Evolutionary conservation across 2,329 filamentous ascomycete genomes (phyloP), one percentile per base, ranked within the genome.

Genomic region (Nemania bipapillata): DNA sequence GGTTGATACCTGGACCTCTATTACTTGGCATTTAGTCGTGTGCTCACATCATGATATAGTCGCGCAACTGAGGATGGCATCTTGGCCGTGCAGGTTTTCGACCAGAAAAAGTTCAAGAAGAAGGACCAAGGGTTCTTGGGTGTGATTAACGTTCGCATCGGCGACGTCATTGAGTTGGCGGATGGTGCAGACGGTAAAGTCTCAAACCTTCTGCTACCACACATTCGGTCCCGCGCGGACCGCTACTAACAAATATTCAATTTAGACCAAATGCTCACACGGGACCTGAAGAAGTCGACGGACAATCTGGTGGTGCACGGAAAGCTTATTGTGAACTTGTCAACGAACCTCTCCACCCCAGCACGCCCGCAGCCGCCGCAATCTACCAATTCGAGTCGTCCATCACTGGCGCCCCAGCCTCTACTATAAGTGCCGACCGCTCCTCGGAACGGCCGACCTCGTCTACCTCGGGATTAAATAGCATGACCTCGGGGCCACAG

Each of bases 21-120:
- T 56, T 53, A 47, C 32, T n/a, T 30, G 24, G 45, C 72, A 70
- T 26, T 74, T 70, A 72, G 56, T 45, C 61, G 69, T 57, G 68
- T 72, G 74, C 75, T 73, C 72, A 74, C 61, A 65, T 67, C 49
- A 54, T 60, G 24, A 40, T 75, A 66, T 79, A 98, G 96, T 85
- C 89, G 88, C 79, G 95, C 93, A 69, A 96, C 91, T 70, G 96
- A 99, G 80, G 95, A 97, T 77, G 97, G 94, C 80, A 97, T 99
- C 77, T 86, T 99, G 55, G 96, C 96, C 7, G 94, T 99, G 54
- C 96, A 99, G 80, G 97, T 99, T 63, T 99, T 99, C 79, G 96
- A 99, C 82, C 96, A 99, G 83, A 97, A 97, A 86, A 99, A 99
- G 84, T 99, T 99, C 85, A 99, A 99, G 87, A 99, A 99, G 89